Evolutionary conservation across 495 filamentous ascomycete species (phyloP), one percentile per base, ranked within the genome.

Genomic region (Tuber melanosporum): DNA sequence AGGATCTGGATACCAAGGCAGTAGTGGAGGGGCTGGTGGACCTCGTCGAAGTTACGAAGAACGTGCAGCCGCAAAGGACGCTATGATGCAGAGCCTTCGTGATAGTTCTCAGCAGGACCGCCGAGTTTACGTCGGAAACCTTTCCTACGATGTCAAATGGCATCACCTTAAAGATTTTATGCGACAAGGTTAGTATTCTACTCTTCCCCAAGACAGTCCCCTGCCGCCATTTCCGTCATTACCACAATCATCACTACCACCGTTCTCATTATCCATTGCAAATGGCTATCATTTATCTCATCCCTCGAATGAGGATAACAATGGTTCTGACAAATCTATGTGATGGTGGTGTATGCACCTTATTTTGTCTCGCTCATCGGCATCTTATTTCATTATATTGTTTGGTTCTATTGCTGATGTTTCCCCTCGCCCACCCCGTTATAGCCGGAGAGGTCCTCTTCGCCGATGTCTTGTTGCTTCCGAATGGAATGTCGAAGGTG

Each of bases 401-500:
- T 39, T 70, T 79, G 44, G 72, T 36, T 45, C 45, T 39, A 42
- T 73, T 78, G 45, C 78, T 80, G 42, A 80, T 66, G 73, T 42
- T 49, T 72, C 41, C 42, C 36, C 75, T 72, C 26, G 57, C 39
- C 36, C 66, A 26, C 44, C 45, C 57, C 12, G 12, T 32, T 82
- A 83, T 85, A 99, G 95, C 95, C 88, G 95, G 95, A 89, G 95
- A 98, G 85, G 96, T 98, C 87, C 91, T 98, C 88, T 99, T 96
- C 87, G 95, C 95, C 90, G 95, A 99, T 90, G 95, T 99, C 84
- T 92, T 99, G 86, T 89, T 97, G 86, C 94, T 99, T 94, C 96
- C 96, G 85, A 99, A 99, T 91, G 95, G 95, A 94, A 99, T 99
- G 95, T 98, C 95, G 93, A 99, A 99, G 96, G 95, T 98, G 94